These are phyloP conservation scores for Amylocystis lapponica DNA, from an alignment of 768 basidiomycete species.

Conservation along the genomic window DNA sequence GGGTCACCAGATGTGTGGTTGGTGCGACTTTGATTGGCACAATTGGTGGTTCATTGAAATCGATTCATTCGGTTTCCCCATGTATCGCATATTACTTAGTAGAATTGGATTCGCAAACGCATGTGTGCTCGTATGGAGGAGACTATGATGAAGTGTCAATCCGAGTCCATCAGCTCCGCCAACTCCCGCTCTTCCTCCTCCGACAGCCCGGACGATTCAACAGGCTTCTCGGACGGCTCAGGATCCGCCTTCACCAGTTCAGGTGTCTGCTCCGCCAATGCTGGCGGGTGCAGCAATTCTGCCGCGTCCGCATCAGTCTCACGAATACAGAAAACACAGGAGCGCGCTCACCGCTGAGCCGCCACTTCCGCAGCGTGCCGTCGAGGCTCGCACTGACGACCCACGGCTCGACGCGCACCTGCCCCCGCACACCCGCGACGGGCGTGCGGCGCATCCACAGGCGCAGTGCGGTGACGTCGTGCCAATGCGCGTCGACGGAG, in stretches of 20 bases:
- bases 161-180: conserved; percentile 62
- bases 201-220: conserved; percentile 60
- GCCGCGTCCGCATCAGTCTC: not conserved
- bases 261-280: conserved; percentile 8
- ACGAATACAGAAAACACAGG: not conserved
- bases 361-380: conserved; percentile 84
- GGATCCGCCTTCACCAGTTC: conserved; percentile 19
- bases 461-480: conserved; percentile 74
- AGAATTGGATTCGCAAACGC: too few species aligned
- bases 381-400: conserved; percentile 82
- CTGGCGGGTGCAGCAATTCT: conserved; percentile 13
- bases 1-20: too few species aligned
- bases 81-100: too few species aligned
- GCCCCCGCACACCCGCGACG: conserved; percentile 39
- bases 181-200: conserved; percentile 90
- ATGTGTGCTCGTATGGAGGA: too few species aligned
- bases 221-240: conserved; percentile 21
- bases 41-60: too few species aligned
- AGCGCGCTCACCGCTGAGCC: conserved; percentile 52
- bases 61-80: too few species aligned
- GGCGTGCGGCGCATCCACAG: conserved; percentile 56
- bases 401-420: conserved; percentile 62
- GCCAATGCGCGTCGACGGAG: conserved; percentile 83
- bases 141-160: conserved; percentile 3
- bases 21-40: too few species aligned